These are phyloP conservation scores for Solanum pinnatisectum DNA, from an alignment of 257 asterid genomes.

Conservation along the genomic window DNA sequence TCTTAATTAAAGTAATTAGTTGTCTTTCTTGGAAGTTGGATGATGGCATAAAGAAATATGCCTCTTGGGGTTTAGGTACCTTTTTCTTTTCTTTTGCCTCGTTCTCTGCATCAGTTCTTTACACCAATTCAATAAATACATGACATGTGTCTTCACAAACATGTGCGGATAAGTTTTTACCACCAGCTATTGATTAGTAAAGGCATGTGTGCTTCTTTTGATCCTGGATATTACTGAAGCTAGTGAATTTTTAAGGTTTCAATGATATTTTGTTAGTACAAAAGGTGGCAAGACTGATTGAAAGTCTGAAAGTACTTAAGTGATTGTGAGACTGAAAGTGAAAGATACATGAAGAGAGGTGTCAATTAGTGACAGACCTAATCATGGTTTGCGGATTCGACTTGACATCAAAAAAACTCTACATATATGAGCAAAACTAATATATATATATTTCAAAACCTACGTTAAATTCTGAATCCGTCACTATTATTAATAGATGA, in stretches of 20 bases:
- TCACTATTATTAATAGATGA: background rate
- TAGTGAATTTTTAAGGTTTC: background rate
- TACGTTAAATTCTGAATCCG: background rate
- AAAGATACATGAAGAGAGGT: background rate
- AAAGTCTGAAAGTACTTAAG: background rate
- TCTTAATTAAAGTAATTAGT: background rate
- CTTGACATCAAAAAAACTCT: background rate
- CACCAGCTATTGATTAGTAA: background rate
- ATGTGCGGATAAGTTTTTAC: background rate
- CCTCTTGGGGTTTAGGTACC: slow-evolving; percentile 1
- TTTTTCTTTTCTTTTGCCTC: background rate
- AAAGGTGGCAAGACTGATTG: background rate
- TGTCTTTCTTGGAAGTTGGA: slow-evolving; percentile 9
- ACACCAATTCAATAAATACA: background rate
- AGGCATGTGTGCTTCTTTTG: background rate
- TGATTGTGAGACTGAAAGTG: background rate
- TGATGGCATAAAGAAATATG: background rate
- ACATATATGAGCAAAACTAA: too few species aligned
- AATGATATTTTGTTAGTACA: background rate
- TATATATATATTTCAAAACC: too few species aligned
- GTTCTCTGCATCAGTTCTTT: background rate
- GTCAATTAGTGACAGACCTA: background rate
- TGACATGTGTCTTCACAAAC: background rate
- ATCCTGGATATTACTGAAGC: background rate
- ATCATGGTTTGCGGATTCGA: background rate